Percentiles rank a stretch among this genome's conserved stretches.
Evolutionary conservation across 1,284 basidiomycete genomes (phyloP).

Genomic region (Leccinum huronense): DNA sequence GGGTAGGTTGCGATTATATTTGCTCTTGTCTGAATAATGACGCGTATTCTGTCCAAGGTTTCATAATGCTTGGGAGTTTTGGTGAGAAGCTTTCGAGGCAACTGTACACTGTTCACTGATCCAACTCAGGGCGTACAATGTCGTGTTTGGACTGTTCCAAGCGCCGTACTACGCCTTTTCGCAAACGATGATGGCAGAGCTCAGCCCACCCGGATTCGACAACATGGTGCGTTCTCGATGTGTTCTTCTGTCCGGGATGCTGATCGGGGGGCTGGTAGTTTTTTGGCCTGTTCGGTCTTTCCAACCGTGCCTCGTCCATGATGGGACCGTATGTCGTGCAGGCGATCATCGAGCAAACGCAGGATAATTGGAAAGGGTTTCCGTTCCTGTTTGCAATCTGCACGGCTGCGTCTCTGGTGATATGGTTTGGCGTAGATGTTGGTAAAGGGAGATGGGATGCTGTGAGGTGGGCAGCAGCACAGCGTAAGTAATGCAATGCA

Average conservation of each 20-base stretch:
- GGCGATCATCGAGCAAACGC: constrained; percentile 70
- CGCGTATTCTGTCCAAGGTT: constrained; percentile 44
- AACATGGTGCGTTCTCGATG: constrained; percentile 56
- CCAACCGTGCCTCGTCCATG: constrained; percentile 79
- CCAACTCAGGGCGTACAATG: constrained; percentile 27
- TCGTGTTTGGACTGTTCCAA: constrained; percentile 53
- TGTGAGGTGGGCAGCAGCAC: constrained; percentile 53
- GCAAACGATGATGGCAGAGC: constrained; percentile 86
- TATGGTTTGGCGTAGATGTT: constrained; percentile 6
- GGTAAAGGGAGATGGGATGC: constrained; percentile 46
- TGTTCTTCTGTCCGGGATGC: neutral
- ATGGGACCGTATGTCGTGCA: constrained; percentile 79
- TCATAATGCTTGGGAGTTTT: constrained; percentile 85
- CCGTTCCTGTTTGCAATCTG: constrained; percentile 80
- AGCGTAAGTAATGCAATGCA: constrained; percentile 15
- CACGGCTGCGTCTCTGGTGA: constrained; percentile 50
- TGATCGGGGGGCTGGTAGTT: constrained; percentile 43
- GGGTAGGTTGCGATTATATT: constrained; percentile 45
- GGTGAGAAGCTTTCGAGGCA: constrained; percentile 39
- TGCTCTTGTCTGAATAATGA: constrained; percentile 2
- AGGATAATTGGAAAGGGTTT: constrained; percentile 76
- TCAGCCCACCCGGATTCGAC: constrained; percentile 78
- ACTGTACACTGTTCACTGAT: constrained; percentile 6
- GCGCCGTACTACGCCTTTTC: constrained; percentile 85
- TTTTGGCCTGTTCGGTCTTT: constrained; percentile 80